Evolutionary conservation across 2,329 filamentous ascomycete species (phyloP).

Genomic region (Fusarium chaquense): DNA sequence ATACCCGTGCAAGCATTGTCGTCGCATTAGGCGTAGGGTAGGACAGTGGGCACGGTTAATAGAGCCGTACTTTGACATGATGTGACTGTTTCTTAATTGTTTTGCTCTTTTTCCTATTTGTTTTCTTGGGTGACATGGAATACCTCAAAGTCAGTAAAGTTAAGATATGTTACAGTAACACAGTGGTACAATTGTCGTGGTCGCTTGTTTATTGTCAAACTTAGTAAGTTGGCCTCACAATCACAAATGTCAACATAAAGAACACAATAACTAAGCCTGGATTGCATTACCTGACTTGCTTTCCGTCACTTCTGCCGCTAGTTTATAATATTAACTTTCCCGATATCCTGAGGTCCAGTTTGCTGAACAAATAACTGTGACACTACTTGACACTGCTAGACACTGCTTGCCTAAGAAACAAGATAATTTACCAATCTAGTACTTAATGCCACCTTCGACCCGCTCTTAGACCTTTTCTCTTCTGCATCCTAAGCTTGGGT

Average conservation of each 20-base stretch:
- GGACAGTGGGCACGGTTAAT: not conserved
- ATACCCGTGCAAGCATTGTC: slow-evolving; percentile 18
- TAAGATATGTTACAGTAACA: accelerated
- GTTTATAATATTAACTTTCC: no score
- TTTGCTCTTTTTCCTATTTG: accelerated
- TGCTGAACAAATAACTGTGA: not conserved
- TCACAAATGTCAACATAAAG: no score
- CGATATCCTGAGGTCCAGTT: not conserved
- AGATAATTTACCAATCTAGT: not conserved
- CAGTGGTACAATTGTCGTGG: accelerated
- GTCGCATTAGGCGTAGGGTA: slow-evolving; percentile 8
- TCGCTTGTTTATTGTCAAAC: not conserved
- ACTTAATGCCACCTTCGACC: not conserved
- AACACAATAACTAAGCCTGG: not conserved
- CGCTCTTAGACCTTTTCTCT: not conserved
- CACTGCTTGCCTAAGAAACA: not conserved
- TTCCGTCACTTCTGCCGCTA: no score
- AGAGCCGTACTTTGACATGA: not conserved
- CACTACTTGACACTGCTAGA: not conserved
- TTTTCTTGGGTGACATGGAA: not conserved
- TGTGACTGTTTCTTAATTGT: not conserved
- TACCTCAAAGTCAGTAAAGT: accelerated
- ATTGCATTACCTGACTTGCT: not conserved
- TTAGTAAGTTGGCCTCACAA: no score
- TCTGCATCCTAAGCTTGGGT: not conserved